These are phyloP conservation scores for Alternaria sp. DNA, from an alignment of 2,329 filamentous ascomycete species.

Conservation along the genomic window DNA sequence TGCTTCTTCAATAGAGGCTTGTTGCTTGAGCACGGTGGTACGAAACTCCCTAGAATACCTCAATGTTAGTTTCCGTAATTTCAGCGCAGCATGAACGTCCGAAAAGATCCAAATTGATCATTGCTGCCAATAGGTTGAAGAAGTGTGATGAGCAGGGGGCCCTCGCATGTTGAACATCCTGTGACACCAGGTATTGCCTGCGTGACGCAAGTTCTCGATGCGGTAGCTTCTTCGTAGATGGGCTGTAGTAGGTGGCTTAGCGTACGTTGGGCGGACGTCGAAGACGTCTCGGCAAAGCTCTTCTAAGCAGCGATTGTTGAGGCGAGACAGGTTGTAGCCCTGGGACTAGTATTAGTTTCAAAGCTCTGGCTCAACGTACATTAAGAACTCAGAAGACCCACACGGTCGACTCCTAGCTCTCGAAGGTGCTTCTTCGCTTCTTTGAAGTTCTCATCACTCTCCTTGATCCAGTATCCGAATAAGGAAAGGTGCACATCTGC, in stretches of 20 bases:
- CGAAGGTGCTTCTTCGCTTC: slow-evolving; percentile 36
- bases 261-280: slow-evolving; percentile 10
- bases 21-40: background rate
- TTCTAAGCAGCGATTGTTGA: slow-evolving; percentile 24
- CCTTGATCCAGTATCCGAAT: slow-evolving; percentile 37
- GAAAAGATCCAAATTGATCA: background rate
- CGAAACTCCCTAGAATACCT: background rate
- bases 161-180: background rate
- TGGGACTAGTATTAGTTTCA: background rate
- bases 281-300: slow-evolving; percentile 20
- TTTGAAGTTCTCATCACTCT: slow-evolving; percentile 30
- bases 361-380: no score
- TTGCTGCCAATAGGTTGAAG: background rate
- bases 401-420: slow-evolving; percentile 39
- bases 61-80: slow-evolving; percentile 1
- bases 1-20: background rate
- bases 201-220: slow-evolving; percentile 8
- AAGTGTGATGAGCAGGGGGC: background rate
- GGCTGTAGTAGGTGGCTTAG: slow-evolving; percentile 4
- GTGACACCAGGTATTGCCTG: slow-evolving; percentile 9
- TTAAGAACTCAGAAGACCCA: slow-evolving; percentile 7
- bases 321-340: slow-evolving; percentile 31
- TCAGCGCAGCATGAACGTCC: background rate
- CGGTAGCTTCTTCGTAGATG: slow-evolving; percentile 4
- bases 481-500: slow-evolving; percentile 34